Evolutionary conservation across 2,329 filamentous ascomycete species (phyloP).

Genomic region (Aureobasidium uvarum): DNA sequence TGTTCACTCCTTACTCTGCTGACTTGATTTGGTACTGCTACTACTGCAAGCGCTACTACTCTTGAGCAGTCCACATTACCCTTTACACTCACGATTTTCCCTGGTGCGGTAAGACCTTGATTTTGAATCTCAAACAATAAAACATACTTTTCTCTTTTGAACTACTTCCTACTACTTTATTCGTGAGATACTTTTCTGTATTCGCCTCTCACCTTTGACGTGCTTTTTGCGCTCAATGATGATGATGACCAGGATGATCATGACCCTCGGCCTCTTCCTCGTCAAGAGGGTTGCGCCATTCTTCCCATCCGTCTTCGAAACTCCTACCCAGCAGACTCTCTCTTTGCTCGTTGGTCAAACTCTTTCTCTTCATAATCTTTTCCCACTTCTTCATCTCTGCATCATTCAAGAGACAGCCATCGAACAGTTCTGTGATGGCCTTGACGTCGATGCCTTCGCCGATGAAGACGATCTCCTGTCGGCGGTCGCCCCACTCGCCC

Average conservation of each 20-base stretch:
- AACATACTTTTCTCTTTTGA: not conserved
- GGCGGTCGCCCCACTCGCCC: constrained; percentile 62
- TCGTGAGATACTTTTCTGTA: not conserved
- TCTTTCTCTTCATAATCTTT: constrained; percentile 39
- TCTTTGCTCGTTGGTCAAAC: constrained; percentile 13
- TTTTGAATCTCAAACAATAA: not conserved
- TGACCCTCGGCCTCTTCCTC: constrained; percentile 31
- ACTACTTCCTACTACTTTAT: not conserved
- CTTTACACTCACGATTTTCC: not conserved
- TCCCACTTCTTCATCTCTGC: constrained; percentile 51
- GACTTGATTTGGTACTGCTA: not conserved
- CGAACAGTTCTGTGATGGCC: constrained; percentile 54
- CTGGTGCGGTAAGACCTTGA: not conserved
- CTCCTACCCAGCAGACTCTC: constrained; percentile 44
- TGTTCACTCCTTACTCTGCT: not conserved
- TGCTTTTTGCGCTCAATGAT: not conserved
- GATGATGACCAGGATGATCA: constrained; percentile 29
- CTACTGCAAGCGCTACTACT: not conserved
- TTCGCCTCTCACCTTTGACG: not conserved
- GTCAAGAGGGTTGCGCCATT: constrained; percentile 32
- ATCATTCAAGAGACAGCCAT: constrained; percentile 62
- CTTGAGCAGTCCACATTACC: not conserved
- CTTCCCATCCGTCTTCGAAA: constrained; percentile 37
- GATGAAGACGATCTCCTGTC: constrained; percentile 73
- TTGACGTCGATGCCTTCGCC: constrained; percentile 60